A percentile compares a stretch with the other conserved stretches of the same genome.
phyloP scores from a whole-genome alignment of 352 stramenopile genomes.

The Globisporangium spinosum region DNA sequence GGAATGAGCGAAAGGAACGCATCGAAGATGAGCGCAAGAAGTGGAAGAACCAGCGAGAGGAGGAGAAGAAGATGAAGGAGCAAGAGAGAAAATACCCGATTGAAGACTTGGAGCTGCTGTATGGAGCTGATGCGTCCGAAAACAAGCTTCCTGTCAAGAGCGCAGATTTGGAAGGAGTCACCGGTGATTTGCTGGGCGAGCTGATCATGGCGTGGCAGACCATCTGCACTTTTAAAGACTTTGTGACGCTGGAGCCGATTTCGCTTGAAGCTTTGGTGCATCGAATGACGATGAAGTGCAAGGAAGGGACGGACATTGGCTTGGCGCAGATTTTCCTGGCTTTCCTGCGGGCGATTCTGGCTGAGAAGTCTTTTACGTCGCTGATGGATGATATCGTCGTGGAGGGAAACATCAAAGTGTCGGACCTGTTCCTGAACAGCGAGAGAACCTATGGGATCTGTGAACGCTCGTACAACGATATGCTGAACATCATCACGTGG shows the following conservation, averaged over 20 bases:
- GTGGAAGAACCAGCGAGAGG: conserved; percentile 51
- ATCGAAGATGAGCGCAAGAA: conserved; percentile 46
- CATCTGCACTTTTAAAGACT: conserved; percentile 69
- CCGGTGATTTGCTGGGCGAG: conserved; percentile 61
- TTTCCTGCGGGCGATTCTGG: conserved; percentile 64
- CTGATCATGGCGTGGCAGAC: conserved; percentile 80
- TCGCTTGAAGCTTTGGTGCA: conserved; percentile 59
- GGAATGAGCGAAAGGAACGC: conserved; percentile 36
- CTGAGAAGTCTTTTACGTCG: conserved; percentile 79
- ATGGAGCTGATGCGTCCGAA: conserved; percentile 28
- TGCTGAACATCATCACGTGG: conserved; percentile 79
- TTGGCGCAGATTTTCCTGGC: conserved; percentile 71
- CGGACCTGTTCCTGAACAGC: conserved; percentile 67
- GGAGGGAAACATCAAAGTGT: conserved; percentile 78
- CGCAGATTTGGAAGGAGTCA: conserved; percentile 44
- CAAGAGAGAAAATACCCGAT: conserved; percentile 64
- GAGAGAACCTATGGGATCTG: conserved; percentile 77
- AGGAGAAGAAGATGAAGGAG: conserved; percentile 59
- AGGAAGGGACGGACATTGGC: conserved; percentile 41
- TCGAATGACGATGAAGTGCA: conserved; percentile 42
- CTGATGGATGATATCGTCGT: conserved; percentile 71
- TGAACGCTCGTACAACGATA: conserved; percentile 59
- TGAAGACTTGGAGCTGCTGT: conserved; percentile 64
- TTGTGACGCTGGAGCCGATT: conserved; percentile 55
- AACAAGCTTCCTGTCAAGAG: conserved; percentile 35